phyloP scores from a whole-genome alignment of 495 filamentous ascomycete species.

The Podospora bellae-mahoneyi region DNA sequence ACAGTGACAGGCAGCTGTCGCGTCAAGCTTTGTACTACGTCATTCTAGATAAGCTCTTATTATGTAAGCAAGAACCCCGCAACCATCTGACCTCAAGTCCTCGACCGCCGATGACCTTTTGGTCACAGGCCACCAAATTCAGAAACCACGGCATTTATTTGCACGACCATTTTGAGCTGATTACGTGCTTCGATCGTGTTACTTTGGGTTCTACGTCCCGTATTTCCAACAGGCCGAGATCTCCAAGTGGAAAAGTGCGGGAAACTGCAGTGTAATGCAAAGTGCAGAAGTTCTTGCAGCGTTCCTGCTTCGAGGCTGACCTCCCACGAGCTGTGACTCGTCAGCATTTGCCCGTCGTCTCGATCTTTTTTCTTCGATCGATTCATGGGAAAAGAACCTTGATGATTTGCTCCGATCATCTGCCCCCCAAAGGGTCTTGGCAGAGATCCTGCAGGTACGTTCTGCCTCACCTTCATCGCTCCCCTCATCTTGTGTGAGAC shows the following conservation, averaged over 20 bases:
- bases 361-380: slow-evolving; percentile 10
- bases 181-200: background rate
- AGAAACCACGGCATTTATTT: slow-evolving; percentile 1
- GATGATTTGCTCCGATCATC: slow-evolving; percentile 16
- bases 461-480: slow-evolving; percentile 6
- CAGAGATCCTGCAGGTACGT: slow-evolving; percentile 23
- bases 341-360: slow-evolving; percentile 5
- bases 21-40: background rate
- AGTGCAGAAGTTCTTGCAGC: slow-evolving; percentile 9
- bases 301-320: slow-evolving; percentile 2
- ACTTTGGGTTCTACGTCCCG: background rate
- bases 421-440: slow-evolving; percentile 12
- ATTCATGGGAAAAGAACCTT: slow-evolving; percentile 2
- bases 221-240: background rate
- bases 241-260: slow-evolving; percentile 10
- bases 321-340: slow-evolving; percentile 15
- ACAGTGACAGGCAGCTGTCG: background rate
- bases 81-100: background rate
- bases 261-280: background rate
- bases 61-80: background rate
- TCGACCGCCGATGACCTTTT: background rate
- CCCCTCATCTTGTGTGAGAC: background rate
- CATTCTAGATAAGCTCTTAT: background rate
- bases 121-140: background rate
- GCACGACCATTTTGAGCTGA: background rate